These are phyloP conservation scores for Neurospora sp. DNA, from an alignment of 495 filamentous ascomycete species.

Conservation along the genomic window DNA sequence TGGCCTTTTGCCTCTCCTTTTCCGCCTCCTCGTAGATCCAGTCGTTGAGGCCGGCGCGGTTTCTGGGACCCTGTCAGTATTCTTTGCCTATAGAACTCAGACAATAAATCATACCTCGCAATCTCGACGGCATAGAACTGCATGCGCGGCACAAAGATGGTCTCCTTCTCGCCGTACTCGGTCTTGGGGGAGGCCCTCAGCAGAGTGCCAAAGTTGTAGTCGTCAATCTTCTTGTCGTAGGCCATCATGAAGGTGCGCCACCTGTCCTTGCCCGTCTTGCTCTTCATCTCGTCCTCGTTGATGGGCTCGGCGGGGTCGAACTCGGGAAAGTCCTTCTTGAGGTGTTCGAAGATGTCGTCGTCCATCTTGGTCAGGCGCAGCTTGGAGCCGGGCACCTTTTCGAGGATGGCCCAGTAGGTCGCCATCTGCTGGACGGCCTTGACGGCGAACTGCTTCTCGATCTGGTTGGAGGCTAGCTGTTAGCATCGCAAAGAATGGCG, in stretches of 20 bases:
- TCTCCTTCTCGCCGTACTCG: conserved; percentile 82
- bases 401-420: conserved; percentile 94
- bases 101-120: conserved; percentile 48
- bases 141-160: conserved; percentile 91
- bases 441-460: conserved; percentile 99
- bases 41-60: conserved; percentile 82
- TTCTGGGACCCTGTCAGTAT: conserved; percentile 22
- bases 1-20: conserved; percentile 16
- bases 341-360: conserved; percentile 84
- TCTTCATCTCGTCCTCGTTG: conserved; percentile 94
- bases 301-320: conserved; percentile 73
- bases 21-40: conserved; percentile 79
- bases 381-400: conserved; percentile 74
- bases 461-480: conserved; percentile 41
- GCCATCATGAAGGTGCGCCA: conserved; percentile 92
- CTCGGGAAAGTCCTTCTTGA: conserved; percentile 80
- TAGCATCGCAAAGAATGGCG: neutral
- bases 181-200: conserved; percentile 63
- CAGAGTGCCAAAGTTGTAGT: conserved; percentile 97
- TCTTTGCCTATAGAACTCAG: neutral
- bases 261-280: conserved; percentile 85
- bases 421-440: conserved; percentile 93
- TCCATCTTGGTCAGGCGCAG: conserved; percentile 88
- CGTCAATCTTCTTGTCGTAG: conserved; percentile 86
- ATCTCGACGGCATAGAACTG: conserved; percentile 99